Conservation (phyloP, 805 yeast species). For the Kregervanrija pseudodelftensis region DNA sequence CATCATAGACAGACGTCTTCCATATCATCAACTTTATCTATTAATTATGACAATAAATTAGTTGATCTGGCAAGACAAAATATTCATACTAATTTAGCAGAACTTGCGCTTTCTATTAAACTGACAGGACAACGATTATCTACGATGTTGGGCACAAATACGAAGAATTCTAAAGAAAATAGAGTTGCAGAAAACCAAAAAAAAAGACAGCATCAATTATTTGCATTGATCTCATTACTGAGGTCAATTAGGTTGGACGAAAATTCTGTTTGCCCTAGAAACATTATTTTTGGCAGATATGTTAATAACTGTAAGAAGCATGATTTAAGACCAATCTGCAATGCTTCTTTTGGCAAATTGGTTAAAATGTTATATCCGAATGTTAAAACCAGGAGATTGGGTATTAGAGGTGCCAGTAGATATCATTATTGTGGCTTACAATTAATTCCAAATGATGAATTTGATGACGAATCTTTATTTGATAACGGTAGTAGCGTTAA, state of each 20-base stretch:
- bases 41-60: not conserved
- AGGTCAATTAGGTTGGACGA: conserved; percentile 48
- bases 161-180: conserved; percentile 10
- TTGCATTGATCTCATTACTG: conserved; percentile 77
- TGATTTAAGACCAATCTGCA: conserved; percentile 53
- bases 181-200: conserved; percentile 17
- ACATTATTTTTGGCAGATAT: conserved; percentile 61
- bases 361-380: conserved; percentile 60
- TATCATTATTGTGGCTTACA: conserved; percentile 81
- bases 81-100: not conserved
- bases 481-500: conserved; percentile 1
- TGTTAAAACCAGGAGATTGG: conserved; percentile 69
- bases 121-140: not conserved
- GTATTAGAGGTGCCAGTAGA: conserved; percentile 74
- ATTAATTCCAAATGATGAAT: conserved; percentile 29
- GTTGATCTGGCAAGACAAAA: conserved; percentile 1
- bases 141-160: not conserved
- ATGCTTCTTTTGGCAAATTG: conserved; percentile 73
- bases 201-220: conserved; percentile 65
- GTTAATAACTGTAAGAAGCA: conserved; percentile 48
- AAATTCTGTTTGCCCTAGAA: conserved; percentile 55
- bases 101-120: conserved; percentile 1
- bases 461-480: conserved; percentile 10
- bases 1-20: conserved; percentile 2
- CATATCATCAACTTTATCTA: not conserved